Evolutionary conservation across 805 yeast species (phyloP), one percentile per base, ranked within the genome.

Genomic region (Saturnispora gosingensis): DNA sequence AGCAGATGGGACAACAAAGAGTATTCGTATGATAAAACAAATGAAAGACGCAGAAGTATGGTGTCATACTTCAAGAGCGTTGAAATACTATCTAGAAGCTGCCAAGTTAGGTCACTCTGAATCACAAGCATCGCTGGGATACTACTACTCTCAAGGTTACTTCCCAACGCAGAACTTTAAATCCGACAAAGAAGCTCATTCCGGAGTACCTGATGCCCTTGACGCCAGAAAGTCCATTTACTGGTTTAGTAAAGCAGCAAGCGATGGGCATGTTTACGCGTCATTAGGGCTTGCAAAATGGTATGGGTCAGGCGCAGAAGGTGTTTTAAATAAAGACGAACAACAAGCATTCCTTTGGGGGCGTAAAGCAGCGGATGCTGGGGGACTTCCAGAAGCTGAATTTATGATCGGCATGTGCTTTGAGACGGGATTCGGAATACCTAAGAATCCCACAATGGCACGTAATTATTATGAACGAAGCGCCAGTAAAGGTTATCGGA

Each of bases 221-320:
- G 80, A 81, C 56, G 74, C 86, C 5, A 70, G 73, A 50, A 74
- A 77, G 55, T 78, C 85, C 8, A 74, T 85, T 46, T 84, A 84
- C 13, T 86, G 91, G 90, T 86, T 85, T 64, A 71, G 82, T 9
- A 72, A 78, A 50, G 83, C 87, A 3, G 88, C 89, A 45, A 75
- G 72, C 43, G 71, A 75, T 53, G 84, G 83, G 15, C 82, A 83
- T 58, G 73, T 83, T 0, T 78, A 82, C 60, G 82, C 87, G 3
- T 84, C 85, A 62, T 71, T 85, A 62, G 88, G 87, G 0, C 67
- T 85, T 35, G 78, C 85, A 53, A 89, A 89, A 46, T 85, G 91
- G 90, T 80, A 82, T 58, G 72, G 85, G 11, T 81, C 88, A 0
- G 95, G 95, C 2, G 80, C 80, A 0, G 50, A 52, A 4, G 58